Conservation (phyloP, 192 early-diverging fungal species). For the Ambispora gerdemannii region DNA sequence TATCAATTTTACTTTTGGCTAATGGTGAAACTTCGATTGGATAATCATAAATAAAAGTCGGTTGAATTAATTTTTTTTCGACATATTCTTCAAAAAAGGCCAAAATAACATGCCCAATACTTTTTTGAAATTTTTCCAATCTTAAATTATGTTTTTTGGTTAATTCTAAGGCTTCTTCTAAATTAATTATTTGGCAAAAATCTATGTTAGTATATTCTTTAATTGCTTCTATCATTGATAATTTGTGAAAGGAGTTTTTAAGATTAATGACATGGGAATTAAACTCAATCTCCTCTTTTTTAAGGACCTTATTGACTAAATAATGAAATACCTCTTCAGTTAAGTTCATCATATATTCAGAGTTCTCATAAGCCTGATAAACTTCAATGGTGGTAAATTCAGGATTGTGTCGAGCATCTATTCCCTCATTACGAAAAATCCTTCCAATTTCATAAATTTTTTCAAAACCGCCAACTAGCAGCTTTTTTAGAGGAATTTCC, state of each 20-base stretch:
- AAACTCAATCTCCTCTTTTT: neutral
- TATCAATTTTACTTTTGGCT: conserved; percentile 56
- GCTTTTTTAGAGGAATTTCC: conserved; percentile 96
- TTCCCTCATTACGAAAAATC: conserved; percentile 98
- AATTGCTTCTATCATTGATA: conserved; percentile 8
- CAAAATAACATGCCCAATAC: conserved; percentile 32
- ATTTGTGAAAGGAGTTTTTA: neutral
- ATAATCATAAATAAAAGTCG: conserved; percentile 79
- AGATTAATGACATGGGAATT: neutral
- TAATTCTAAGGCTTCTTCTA: conserved; percentile 34
- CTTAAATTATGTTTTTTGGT: conserved; percentile 34
- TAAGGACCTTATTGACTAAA: conserved; percentile 30
- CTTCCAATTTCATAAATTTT: conserved; percentile 99
- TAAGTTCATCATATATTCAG: conserved; percentile 94
- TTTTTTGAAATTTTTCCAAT: conserved; percentile 25
- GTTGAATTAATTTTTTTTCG: conserved; percentile 73
- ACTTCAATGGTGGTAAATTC: conserved; percentile 99
- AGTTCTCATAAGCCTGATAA: conserved; percentile 99
- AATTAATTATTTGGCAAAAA: conserved; percentile 33
- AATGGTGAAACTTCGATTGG: conserved; percentile 80
- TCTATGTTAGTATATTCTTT: conserved; percentile 6
- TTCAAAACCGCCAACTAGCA: conserved; percentile 96
- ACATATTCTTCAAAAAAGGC: conserved; percentile 57
- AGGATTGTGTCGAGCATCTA: conserved; percentile 99
- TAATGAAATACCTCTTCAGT: conserved; percentile 69